Percentiles rank a stretch among this genome's conserved stretches.
These are phyloP conservation scores for Pulveroboletus sp. DNA, from an alignment of 768 basidiomycete genomes.

Conservation along the genomic window DNA sequence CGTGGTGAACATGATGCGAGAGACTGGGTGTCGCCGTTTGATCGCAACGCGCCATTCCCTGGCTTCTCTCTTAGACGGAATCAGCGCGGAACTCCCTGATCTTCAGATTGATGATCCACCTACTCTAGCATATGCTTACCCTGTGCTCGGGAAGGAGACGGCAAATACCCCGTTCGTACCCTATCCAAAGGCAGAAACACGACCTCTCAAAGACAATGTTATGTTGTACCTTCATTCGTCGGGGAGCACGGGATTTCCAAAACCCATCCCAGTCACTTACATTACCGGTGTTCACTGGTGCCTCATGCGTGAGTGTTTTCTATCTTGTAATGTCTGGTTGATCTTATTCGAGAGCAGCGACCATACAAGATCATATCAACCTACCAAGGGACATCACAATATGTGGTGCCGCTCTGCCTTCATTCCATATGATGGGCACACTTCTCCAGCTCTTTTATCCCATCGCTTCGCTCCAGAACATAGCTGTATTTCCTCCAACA, in stretches of 20 bases:
- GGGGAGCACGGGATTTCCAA: slow-evolving; percentile 48
- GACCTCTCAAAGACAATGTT: slow-evolving; percentile 15
- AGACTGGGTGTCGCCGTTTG: slow-evolving; percentile 38
- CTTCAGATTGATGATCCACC: slow-evolving; percentile 18
- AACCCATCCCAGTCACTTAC: slow-evolving; percentile 37
- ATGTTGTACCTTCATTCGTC: slow-evolving; percentile 45
- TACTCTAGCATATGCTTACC: slow-evolving; percentile 11
- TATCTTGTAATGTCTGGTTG: background rate
- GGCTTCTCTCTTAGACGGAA: slow-evolving; percentile 26
- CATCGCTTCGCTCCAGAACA: slow-evolving; percentile 8
- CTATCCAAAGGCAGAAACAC: slow-evolving; percentile 4
- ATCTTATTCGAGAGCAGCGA: background rate
- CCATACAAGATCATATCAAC: background rate
- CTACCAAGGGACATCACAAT: slow-evolving; percentile 5
- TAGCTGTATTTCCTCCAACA: slow-evolving; percentile 21
- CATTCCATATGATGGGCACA: slow-evolving; percentile 15
- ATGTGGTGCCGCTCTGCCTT: slow-evolving; percentile 15
- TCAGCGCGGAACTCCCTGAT: slow-evolving; percentile 21
- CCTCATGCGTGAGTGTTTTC: slow-evolving; percentile 28
- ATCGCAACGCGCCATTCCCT: slow-evolving; percentile 35
- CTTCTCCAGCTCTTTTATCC: slow-evolving; percentile 17
- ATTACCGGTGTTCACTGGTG: slow-evolving; percentile 32
- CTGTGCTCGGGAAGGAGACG: slow-evolving; percentile 2
- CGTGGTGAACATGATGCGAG: slow-evolving; percentile 32
- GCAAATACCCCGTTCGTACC: background rate